Conservation (phyloP, 148 eudicot species). For the Amaranthus cruentus region DNA sequence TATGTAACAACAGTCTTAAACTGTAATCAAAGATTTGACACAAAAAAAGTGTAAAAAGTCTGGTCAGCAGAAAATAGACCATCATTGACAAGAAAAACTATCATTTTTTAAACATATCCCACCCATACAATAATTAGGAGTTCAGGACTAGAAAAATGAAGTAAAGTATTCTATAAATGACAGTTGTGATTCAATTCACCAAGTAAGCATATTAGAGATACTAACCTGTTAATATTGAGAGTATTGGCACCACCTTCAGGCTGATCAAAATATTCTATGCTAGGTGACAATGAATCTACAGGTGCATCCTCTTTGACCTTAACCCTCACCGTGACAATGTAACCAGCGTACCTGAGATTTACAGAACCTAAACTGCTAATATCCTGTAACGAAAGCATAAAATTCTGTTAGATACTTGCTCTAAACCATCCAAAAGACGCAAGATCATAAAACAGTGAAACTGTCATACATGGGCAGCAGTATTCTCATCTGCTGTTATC, state of each 20-base stretch:
- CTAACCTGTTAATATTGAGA: constrained; percentile 92
- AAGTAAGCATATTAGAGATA: constrained; percentile 11
- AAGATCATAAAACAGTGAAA: constrained; percentile 5
- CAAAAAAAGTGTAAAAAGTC: background rate
- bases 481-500: constrained; percentile 97
- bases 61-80: background rate
- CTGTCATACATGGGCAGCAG: constrained; percentile 92
- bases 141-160: background rate
- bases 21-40: constrained; percentile 39
- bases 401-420: background rate
- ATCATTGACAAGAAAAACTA: background rate
- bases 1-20: constrained; percentile 87
- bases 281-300: constrained; percentile 34
- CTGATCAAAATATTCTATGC: constrained; percentile 68
- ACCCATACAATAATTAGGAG: background rate
- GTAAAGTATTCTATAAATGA: background rate
- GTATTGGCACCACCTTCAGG: constrained; percentile 98
- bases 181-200: background rate
- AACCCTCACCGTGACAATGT: constrained; percentile 74
- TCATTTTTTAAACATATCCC: background rate
- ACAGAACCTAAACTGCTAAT: constrained; percentile 79
- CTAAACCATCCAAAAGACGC: constrained; percentile 9
- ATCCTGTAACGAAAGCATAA: constrained; percentile 56
- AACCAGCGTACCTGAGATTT: constrained; percentile 82
- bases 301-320: constrained; percentile 45